Base-by-base conservation (phyloP, 2,329 filamentous ascomycete genomes). In the Xylaria sp. region DNA sequence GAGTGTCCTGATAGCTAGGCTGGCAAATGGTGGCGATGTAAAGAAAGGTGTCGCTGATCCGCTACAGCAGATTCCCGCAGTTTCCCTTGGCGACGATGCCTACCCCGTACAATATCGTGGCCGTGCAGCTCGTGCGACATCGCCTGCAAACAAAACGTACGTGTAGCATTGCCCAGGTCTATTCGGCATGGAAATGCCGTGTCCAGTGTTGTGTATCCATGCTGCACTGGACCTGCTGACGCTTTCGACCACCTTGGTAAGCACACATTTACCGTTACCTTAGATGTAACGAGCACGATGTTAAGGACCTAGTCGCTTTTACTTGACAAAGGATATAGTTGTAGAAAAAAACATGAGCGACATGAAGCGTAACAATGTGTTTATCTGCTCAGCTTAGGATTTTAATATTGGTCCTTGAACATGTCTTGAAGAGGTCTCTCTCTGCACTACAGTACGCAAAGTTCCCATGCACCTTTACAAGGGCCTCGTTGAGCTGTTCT, bases 131-230 rank as follows among this genome's bases (percentile, higher is more conserved):
- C 18, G 39, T 46, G 51, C 36, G 28, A 48, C 56, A n/a, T 49
- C 49, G 57, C 46, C 33, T 58, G 56, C 39, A 58, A 25, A 57
- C n/a, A 15, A 57, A 36, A 46, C 41, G 41, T 46, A 58, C 55
- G 36, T 58, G 36, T 58, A 46, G 39, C 39, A 46, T 58, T 12
- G 25, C 18, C 52, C 15, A 36, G 46, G 31, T 20, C 33, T 18
- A 25, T 18, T 64, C 56, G 68, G 68, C 61, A 70, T 62, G 46
- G 65, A 68, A 70, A 68, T 70, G 65, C 65, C 65, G 61, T 49
- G 1, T 28, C 6, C 20, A 28, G 23, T 56, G 25, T 36, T 43
- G 15, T 46, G 41, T 46, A 18, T 18, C 13, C 18, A n/a, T 5
- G 2, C 41, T 18, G 13, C 13, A 18, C 15, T 18, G 15, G 41